These are phyloP conservation scores for Leptosphaerulina australis DNA, from an alignment of 2,329 filamentous ascomycete genomes.

Conservation along the genomic window DNA sequence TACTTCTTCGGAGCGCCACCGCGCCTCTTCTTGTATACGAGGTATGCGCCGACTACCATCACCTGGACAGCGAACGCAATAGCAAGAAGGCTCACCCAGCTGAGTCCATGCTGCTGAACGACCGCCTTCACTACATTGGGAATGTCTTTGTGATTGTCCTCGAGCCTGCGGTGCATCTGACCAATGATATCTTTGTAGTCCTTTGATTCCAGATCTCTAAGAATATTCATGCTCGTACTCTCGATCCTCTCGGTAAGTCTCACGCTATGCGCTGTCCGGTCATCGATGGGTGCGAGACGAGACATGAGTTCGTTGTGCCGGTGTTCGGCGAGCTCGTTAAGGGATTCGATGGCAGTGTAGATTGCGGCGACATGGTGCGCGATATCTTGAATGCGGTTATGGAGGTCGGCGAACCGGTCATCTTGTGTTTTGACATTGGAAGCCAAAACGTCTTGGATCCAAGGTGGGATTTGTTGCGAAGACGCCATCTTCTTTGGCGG, in stretches of 20 bases:
- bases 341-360: slow-evolving; percentile 61
- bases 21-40: slow-evolving; percentile 80
- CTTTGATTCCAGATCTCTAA: slow-evolving; percentile 61
- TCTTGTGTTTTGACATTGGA: slow-evolving; percentile 53
- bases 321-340: slow-evolving; percentile 60
- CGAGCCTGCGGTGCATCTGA: slow-evolving; percentile 61
- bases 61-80: slow-evolving; percentile 77
- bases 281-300: slow-evolving; percentile 39
- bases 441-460: slow-evolving; percentile 53
- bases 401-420: slow-evolving; percentile 80
- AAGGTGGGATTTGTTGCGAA: slow-evolving; percentile 41
- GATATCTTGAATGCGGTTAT: slow-evolving; percentile 78
- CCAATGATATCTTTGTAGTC: slow-evolving; percentile 62
- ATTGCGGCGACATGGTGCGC: slow-evolving; percentile 71
- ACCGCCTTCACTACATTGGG: slow-evolving; percentile 53
- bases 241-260: slow-evolving; percentile 61
- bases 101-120: slow-evolving; percentile 60
- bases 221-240: slow-evolving; percentile 55
- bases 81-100: slow-evolving; percentile 68
- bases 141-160: slow-evolving; percentile 60
- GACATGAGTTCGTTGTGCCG: slow-evolving; percentile 61
- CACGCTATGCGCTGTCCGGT: slow-evolving; percentile 48
- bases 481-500: slow-evolving; percentile 36
- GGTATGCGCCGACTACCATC: slow-evolving; percentile 70
- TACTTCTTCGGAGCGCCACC: slow-evolving; percentile 88